Evolutionary conservation across 768 basidiomycete genomes (phyloP), one percentile per base, ranked within the genome.

Genomic region (Lepiota subincarnata): DNA sequence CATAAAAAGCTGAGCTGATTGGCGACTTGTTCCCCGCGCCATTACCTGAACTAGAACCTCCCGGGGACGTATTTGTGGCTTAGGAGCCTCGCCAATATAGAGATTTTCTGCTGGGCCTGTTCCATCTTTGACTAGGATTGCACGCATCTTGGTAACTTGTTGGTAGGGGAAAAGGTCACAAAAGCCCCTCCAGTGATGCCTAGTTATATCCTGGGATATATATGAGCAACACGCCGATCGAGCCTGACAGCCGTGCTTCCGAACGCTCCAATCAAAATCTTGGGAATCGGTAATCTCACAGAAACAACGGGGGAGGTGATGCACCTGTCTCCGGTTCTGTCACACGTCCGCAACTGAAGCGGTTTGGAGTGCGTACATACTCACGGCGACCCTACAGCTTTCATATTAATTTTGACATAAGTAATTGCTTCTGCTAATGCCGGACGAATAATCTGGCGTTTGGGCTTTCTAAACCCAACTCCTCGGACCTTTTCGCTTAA

Each of bases 41-140:
- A 22, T 14, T 58, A 83, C 92, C 79, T 92, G 87, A 48, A 96
- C 85, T n/a, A 92, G 75, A 1, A 92, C 87, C 59, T 93, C 71
- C 4, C 76, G 79, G 13, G 76, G 61, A 39, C 69, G 60, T 14
- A 81, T 78, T n/a, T 65, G 63, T 13, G 93, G 92, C 36, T 74
- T 83, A 36, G 82, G 74, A 16, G 73, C 73, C 53, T 90, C 81
- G 1, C 91, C 93, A 38, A 95, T 68, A 66, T 89, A 87, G 31
- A 96, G 74, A 60, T 84, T 86, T 44, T 92, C 88, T 19, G 80
- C 73, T 6, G 89, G 83, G 0, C 92, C 92, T 53, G 83, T 80
- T 2, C 76, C 85, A 64, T 83, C 80, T 68, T 87, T 88, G 66
- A 96, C 76, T 19, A 92, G 73, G 26, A 95, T 76, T 26, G 89